A percentile compares a stretch with the other conserved stretches of the same genome.
phyloP scores from a whole-genome alignment of 208 protist species.

The Kentomonas sorsogonicus region DNA sequence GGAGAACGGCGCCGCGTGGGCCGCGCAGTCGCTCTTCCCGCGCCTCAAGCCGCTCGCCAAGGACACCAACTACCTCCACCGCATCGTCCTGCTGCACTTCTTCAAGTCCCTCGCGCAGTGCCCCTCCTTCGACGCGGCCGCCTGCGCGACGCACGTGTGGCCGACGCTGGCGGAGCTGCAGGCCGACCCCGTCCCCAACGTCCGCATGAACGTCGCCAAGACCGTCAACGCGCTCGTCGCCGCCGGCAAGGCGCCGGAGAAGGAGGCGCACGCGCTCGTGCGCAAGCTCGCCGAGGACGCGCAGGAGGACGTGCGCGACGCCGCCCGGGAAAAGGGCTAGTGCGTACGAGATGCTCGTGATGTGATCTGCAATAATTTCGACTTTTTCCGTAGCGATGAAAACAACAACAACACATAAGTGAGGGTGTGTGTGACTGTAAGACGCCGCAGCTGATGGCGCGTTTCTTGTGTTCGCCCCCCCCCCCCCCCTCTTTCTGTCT shows the following conservation, averaged over 20 bases:
- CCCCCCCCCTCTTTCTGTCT: too few relatives aligned
- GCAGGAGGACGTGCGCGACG: constrained; percentile 65
- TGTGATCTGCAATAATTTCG: too few relatives aligned
- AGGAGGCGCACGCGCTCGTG: constrained; percentile 47
- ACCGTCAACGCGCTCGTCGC: constrained; percentile 45
- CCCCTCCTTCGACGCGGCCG: constrained; percentile 35
- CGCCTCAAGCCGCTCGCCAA: constrained; percentile 50
- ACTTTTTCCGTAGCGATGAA: too few relatives aligned
- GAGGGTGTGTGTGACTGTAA: too few relatives aligned
- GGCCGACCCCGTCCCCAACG: constrained; percentile 72
- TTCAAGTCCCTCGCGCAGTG: constrained; percentile 58
- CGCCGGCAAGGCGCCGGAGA: constrained; percentile 37
- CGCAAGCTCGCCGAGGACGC: constrained; percentile 50
- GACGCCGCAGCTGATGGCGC: too few relatives aligned
- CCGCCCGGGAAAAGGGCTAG: constrained; percentile 13
- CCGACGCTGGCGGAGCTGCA: constrained; percentile 56
- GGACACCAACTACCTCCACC: constrained; percentile 71
- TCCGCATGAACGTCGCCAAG: constrained; percentile 73
- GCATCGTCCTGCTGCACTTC: constrained; percentile 69
- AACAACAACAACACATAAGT: too few relatives aligned
- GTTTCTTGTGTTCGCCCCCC: too few relatives aligned
- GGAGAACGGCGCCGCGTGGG: constrained; percentile 62
- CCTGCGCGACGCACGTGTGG: constrained; percentile 51
- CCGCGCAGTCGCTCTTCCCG: constrained; percentile 54
- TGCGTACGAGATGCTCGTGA: too few relatives aligned